Conservation (phyloP, 495 filamentous ascomycete species). For the Durotheca rogersii region DNA sequence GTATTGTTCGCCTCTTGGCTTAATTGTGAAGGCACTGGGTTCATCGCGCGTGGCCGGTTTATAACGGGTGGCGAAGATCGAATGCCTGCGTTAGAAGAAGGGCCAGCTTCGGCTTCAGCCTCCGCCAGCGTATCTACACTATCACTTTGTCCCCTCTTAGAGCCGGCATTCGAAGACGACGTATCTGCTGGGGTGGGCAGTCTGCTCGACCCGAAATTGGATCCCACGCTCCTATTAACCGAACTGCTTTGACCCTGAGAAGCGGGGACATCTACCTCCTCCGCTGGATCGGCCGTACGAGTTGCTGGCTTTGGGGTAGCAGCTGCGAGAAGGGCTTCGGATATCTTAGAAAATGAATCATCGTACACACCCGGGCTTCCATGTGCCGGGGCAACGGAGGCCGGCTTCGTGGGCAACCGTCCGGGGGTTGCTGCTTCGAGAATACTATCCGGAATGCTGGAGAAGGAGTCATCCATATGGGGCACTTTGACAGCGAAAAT, state of each 20-base stretch:
- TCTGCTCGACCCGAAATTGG: constrained; percentile 43
- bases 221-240: constrained; percentile 28
- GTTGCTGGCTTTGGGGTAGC: constrained; percentile 45
- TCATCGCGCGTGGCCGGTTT: constrained; percentile 31
- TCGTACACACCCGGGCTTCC: constrained; percentile 42
- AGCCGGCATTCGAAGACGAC: constrained; percentile 47
- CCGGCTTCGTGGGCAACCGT: constrained; percentile 27
- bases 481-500: constrained; percentile 29
- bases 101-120: constrained; percentile 1
- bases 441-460: constrained; percentile 34
- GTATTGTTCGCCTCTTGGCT: constrained; percentile 32
- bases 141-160: constrained; percentile 22
- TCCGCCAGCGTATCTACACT: constrained; percentile 16
- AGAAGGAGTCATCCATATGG: constrained; percentile 34
- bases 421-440: constrained; percentile 33
- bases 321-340: constrained; percentile 47
- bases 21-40: constrained; percentile 28
- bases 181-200: constrained; percentile 58
- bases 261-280: constrained; percentile 2
- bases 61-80: constrained; percentile 33
- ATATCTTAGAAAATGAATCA: constrained; percentile 55
- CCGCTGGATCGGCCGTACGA: constrained; percentile 8
- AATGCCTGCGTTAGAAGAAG: constrained; percentile 15
- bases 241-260: constrained; percentile 7
- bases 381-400: constrained; percentile 5